These are phyloP conservation scores for Ganoderma multipileum DNA, from an alignment of 1,284 basidiomycete genomes.

Conservation along the genomic window DNA sequence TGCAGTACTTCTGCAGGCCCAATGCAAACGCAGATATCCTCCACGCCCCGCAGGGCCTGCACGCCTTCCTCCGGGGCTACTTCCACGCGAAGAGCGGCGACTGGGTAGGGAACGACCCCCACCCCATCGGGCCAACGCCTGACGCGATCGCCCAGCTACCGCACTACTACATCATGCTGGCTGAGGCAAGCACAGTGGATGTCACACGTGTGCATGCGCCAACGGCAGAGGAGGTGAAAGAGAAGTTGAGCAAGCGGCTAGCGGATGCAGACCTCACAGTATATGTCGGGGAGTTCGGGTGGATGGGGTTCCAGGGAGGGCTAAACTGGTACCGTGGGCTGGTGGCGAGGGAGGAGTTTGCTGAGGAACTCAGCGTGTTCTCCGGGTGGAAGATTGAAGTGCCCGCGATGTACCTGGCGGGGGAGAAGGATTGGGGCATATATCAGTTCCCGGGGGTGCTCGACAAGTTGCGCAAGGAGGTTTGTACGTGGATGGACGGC, in stretches of 20 bases:
- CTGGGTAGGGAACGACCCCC: slow-evolving; percentile 48
- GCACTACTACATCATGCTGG: slow-evolving; percentile 69
- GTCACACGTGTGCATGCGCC: slow-evolving; percentile 44
- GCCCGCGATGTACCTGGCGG: slow-evolving; percentile 61
- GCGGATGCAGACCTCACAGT: slow-evolving; percentile 54
- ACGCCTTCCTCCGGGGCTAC: slow-evolving; percentile 60
- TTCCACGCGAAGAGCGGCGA: slow-evolving; percentile 68
- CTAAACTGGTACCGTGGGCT: slow-evolving; percentile 59
- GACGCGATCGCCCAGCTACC: slow-evolving; percentile 53
- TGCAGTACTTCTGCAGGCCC: slow-evolving; percentile 54
- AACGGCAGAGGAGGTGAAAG: slow-evolving; percentile 34
- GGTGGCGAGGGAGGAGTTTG: slow-evolving; percentile 17
- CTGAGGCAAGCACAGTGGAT: slow-evolving; percentile 58
- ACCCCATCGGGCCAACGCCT: slow-evolving; percentile 44
- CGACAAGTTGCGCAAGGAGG: slow-evolving; percentile 48
- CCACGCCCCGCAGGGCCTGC: slow-evolving; percentile 50
- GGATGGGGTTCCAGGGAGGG: slow-evolving; percentile 69
- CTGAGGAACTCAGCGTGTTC: slow-evolving; percentile 33
- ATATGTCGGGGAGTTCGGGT: slow-evolving; percentile 55
- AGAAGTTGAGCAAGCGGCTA: slow-evolving; percentile 52
- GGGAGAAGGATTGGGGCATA: slow-evolving; percentile 63
- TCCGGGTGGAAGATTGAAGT: slow-evolving; percentile 50
- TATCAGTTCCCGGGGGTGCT: slow-evolving; percentile 59
- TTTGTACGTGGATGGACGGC: slow-evolving; percentile 41
- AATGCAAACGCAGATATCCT: slow-evolving; percentile 55